Conservation (phyloP, 2,329 filamentous ascomycete species). For the Penicillium sp. region DNA sequence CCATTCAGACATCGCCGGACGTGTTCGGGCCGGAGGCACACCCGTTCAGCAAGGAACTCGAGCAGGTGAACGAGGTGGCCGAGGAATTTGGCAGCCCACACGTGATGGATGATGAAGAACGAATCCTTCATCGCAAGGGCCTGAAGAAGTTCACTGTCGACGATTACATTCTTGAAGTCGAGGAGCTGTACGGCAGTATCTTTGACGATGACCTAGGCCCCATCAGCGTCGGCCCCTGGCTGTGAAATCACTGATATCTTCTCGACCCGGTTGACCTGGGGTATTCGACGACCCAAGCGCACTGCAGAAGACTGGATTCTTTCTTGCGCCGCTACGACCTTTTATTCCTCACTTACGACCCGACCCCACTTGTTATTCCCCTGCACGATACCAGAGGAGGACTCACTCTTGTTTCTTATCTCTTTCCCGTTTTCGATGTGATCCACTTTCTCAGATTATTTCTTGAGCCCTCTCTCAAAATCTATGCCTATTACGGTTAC, state of each 20-base stretch:
- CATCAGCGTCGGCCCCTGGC: constrained; percentile 36
- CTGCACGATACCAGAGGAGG: constrained; percentile 24
- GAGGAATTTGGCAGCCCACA: constrained; percentile 72
- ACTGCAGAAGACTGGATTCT: constrained; percentile 25
- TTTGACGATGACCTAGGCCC: constrained; percentile 47
- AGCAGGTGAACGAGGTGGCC: constrained; percentile 85
- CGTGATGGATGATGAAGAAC: constrained; percentile 67
- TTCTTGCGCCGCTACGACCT: constrained; percentile 23
- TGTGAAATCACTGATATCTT: constrained; percentile 27
- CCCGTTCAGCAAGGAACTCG: constrained; percentile 84
- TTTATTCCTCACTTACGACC: constrained; percentile 27
- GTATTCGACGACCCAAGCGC: constrained; percentile 14
- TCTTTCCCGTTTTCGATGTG: neutral
- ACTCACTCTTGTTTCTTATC: constrained; percentile 9
- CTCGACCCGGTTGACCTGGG: constrained; percentile 18
- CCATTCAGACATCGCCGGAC: constrained; percentile 33
- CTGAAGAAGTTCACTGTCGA: constrained; percentile 69
- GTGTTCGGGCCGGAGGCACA: constrained; percentile 45
- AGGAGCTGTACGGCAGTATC: constrained; percentile 60
- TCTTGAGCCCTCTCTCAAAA: too few relatives aligned
- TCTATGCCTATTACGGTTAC: too few relatives aligned
- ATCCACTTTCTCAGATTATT: neutral
- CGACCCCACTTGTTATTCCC: constrained; percentile 8
- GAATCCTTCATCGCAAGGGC: constrained; percentile 63
- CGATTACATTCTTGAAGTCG: constrained; percentile 79